phyloP scores from a whole-genome alignment of 306 rosid genomes.

The Cucumis hystrix region DNA sequence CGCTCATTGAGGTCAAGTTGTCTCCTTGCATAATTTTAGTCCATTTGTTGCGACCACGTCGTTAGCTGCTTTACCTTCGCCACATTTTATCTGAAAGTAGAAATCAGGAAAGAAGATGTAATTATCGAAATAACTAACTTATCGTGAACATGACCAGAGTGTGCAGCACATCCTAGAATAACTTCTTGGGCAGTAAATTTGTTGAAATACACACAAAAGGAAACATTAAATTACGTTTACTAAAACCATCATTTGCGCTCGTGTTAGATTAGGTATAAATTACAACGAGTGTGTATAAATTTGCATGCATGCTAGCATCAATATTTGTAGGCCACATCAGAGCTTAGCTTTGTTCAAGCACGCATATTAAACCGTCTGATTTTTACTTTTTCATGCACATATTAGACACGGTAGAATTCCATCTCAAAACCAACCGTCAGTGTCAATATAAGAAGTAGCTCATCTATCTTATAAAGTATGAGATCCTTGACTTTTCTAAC shows the following conservation, averaged over 20 bases:
- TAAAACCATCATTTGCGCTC: neutral
- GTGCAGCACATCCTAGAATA: neutral
- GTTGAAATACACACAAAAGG: neutral
- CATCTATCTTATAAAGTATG: too few species aligned
- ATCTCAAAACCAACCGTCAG: too few species aligned
- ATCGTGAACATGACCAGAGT: neutral
- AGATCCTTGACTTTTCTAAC: too few species aligned
- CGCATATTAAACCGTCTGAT: neutral
- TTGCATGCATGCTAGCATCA: neutral
- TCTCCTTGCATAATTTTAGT: slow-evolving; percentile 12
- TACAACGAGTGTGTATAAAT: neutral
- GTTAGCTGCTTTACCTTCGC: slow-evolving; percentile 44
- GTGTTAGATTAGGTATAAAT: neutral
- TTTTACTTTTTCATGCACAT: neutral
- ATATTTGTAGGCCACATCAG: neutral
- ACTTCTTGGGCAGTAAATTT: neutral
- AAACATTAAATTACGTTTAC: neutral
- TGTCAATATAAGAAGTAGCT: too few species aligned
- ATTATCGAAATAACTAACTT: neutral
- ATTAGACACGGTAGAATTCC: too few species aligned
- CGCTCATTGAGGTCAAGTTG: slow-evolving; percentile 11
- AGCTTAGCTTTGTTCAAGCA: neutral
- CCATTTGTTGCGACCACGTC: slow-evolving; percentile 10
- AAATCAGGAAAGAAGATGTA: slow-evolving; percentile 1
- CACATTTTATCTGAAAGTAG: slow-evolving; percentile 71